A percentile compares a stretch with the other conserved stretches of the same genome.
phyloP scores from a whole-genome alignment of 495 filamentous ascomycete genomes.

The Daldinia grandis region DNA sequence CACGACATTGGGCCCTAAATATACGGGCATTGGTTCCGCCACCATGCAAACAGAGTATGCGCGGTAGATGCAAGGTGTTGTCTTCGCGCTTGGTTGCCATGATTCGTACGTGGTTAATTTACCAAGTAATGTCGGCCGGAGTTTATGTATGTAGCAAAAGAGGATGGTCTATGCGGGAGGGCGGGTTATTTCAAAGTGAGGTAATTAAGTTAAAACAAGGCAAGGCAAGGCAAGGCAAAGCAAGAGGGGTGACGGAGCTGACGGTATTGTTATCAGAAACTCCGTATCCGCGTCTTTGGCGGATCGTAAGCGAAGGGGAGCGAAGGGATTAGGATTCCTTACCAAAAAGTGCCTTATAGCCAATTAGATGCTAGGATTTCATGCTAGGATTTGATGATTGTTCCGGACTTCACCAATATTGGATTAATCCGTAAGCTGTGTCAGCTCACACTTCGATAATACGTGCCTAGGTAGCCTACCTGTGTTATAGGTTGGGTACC shows the following conservation, averaged over 20 bases:
- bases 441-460: constrained; percentile 1
- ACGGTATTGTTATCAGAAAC: neutral
- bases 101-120: neutral
- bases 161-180: neutral
- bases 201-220: too few species aligned
- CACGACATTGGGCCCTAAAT: constrained; percentile 66
- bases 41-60: constrained; percentile 74
- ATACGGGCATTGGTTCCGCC: constrained; percentile 69
- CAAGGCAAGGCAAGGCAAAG: neutral
- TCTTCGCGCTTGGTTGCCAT: constrained; percentile 25
- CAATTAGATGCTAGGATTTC: neutral
- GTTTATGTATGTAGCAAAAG: neutral
- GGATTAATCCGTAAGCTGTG: constrained; percentile 20
- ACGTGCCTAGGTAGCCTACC: too few species aligned
- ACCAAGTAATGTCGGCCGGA: too few species aligned
- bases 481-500: too few species aligned
- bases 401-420: constrained; percentile 32
- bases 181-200: neutral
- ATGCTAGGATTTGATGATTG: neutral
- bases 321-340: neutral
- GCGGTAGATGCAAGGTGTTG: constrained; percentile 57
- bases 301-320: neutral
- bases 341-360: neutral
- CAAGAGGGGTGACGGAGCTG: neutral
- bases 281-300: neutral